Base-by-base conservation (phyloP, 2,329 filamentous ascomycete genomes). In the Scedosporium boydii region DNA sequence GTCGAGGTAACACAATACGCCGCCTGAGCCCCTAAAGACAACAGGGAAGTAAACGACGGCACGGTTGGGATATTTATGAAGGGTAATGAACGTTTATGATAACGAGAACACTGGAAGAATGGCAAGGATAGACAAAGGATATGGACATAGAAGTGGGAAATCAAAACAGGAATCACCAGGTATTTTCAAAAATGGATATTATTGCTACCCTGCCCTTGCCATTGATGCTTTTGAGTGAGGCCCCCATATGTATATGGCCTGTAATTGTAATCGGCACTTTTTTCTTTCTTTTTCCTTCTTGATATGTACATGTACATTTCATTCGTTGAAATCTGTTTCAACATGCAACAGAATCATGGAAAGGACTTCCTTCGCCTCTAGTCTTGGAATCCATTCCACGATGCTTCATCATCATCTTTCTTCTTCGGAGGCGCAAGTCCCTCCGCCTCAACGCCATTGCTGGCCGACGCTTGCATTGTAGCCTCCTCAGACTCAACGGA, bases 311-410 rank as follows among this genome's bases (percentile, higher is more conserved):
- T 53, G n/a, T 21, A 21, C 48, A 53, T 21, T 53, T 53, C 1
- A 21, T 21, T 53, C 21, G 48, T n/a, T 21, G 16, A 48, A 21
- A 21, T n/a, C 18, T 48, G 44, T 48, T 2, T 53, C 18, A 14
- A 12, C 12, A 21, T 53, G 44, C 14, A 46, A 18, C 44, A 16
- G 14, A 16, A n/a, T 46, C 16, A n/a, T 4, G 14, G 44, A 46
- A 46, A 46, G 44, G 44, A 18, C 12, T 34, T 34, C 29, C 29
- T 9, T 9, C 29, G 9, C 29, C 12, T 48, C 56, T 67, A 77
- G 65, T 77, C 74, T 23, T 75, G 69, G 61, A 77, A 77, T 4
- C 75, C 76, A 61, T 77, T 76, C 75, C 75, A 77, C 7, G 76
- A 76, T 65, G 74, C 75, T 63, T 77, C 74, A 56, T 75, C 74